Base-by-base conservation (phyloP, 768 basidiomycete genomes). In the Boletus coccyginus region DNA sequence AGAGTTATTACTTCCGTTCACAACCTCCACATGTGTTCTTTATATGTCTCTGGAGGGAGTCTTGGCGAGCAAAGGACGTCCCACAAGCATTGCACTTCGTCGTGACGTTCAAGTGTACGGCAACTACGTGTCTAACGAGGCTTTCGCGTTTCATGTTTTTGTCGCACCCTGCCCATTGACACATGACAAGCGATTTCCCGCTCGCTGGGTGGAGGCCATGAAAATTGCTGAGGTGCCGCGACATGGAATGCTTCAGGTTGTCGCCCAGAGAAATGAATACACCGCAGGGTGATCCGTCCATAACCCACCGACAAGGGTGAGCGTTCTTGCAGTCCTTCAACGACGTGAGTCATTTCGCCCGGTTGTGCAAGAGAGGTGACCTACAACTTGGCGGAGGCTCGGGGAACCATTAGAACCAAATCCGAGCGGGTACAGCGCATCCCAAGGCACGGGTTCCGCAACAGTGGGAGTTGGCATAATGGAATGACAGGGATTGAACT, bases 131-230 rank as follows among this genome's bases (percentile, higher is more conserved):
- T 5, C 70, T 46, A 5, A 46, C 53, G 7, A 71, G 50, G 13
- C 70, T 70, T 32, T 70, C 68, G 29, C 45, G 56, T 13, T 70
- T 70, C 46, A 70, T 61, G 19, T 40, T 8, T 45, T 59, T 71
- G 9, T 2, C 3, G 16, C 69, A 70, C n/a, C 59, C 53, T 0
- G 29, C 0, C 70, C 69, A 70, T 0, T 0, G 41, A 47, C 70
- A 71, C 29, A 0, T 44, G 24, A 38, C 57, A 0, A 27, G 19
- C n/a, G 41, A 31, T 39, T 57, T 63, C 9, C 61, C 61, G 12
- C 27, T 32, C 16, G 46, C 21, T 3, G 58, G 39, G 43, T 7
- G 32, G 9, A 66, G 46, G 5, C 17, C 5, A 53, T 67, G 66
- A 2, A 0, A 11, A 2, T 5, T n/a, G 4, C 27, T 13, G 2